Evolutionary conservation across 208 protist species (phyloP).

Genomic region (Trypanosoma theileri): DNA sequence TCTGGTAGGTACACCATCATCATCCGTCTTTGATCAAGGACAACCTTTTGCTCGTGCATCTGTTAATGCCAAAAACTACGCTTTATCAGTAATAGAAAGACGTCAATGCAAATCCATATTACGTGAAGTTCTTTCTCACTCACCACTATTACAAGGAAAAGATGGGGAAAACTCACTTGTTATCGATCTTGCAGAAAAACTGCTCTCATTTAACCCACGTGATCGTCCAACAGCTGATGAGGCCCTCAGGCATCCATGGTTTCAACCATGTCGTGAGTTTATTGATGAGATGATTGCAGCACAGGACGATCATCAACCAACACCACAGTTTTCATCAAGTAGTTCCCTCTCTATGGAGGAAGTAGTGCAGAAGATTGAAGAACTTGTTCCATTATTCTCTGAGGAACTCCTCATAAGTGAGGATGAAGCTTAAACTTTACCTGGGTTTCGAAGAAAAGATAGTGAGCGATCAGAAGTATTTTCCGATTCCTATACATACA

Average conservation of each 20-base stretch:
- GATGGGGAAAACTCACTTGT: conserved; percentile 29
- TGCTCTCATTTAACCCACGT: conserved; percentile 83
- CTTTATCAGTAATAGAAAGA: conserved; percentile 64
- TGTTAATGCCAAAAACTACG: conserved; percentile 84
- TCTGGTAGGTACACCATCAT: conserved; percentile 93
- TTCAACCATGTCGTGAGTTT: conserved; percentile 74
- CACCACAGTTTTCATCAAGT: conserved; percentile 53
- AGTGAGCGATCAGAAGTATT: neutral
- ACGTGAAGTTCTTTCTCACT: conserved; percentile 43
- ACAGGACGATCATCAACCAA: conserved; percentile 53
- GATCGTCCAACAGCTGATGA: conserved; percentile 77
- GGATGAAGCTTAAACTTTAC: conserved; percentile 25
- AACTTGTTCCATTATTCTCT: conserved; percentile 84
- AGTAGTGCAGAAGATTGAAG: conserved; percentile 70
- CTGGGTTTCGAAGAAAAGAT: neutral
- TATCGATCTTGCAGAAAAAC: conserved; percentile 69
- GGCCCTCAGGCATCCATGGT: conserved; percentile 83
- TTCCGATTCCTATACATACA: neutral
- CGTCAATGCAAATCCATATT: conserved; percentile 57
- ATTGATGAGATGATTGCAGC: conserved; percentile 74
- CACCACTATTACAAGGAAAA: conserved; percentile 57
- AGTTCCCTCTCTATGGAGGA: conserved; percentile 51
- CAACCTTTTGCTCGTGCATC: conserved; percentile 87
- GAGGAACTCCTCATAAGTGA: conserved; percentile 68
- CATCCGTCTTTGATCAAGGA: conserved; percentile 70